Conservation (phyloP, 106 monocot genomes). For the Vanilla planifolia region DNA sequence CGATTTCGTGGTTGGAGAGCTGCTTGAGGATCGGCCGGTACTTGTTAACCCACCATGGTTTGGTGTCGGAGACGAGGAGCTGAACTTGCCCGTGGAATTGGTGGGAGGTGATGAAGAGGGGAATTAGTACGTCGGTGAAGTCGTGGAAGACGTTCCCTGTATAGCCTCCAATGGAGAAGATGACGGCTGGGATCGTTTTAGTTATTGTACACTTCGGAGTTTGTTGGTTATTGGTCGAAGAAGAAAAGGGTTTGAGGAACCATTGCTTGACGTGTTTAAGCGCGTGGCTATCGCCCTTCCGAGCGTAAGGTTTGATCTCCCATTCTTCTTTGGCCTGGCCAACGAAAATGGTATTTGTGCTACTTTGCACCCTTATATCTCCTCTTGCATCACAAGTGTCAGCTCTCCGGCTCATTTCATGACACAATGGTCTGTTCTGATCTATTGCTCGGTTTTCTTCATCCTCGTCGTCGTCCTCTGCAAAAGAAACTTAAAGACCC, state of each 20-base stretch:
- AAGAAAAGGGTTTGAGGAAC: slow-evolving; percentile 10
- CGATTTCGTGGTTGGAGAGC: slow-evolving; percentile 40
- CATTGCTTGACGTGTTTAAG: slow-evolving; percentile 26
- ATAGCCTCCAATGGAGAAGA: slow-evolving; percentile 56
- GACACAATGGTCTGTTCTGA: slow-evolving; percentile 10
- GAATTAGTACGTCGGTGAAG: slow-evolving; percentile 62
- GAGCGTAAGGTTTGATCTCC: slow-evolving; percentile 39
- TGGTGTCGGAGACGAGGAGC: slow-evolving; percentile 34
- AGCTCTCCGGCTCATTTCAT: slow-evolving; percentile 16
- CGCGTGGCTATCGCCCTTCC: slow-evolving; percentile 20
- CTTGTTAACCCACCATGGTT: slow-evolving; percentile 49
- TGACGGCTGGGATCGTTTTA: slow-evolving; percentile 26
- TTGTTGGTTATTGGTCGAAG: neutral
- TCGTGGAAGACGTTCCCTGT: slow-evolving; percentile 76
- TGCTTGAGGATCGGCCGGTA: slow-evolving; percentile 37
- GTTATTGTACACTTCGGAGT: slow-evolving; percentile 28
- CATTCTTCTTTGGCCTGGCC: slow-evolving; percentile 8
- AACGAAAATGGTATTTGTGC: slow-evolving; percentile 9
- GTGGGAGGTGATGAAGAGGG: slow-evolving; percentile 42
- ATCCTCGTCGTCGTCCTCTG: slow-evolving; percentile 17
- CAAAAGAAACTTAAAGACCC: neutral
- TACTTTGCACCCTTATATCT: slow-evolving; percentile 28
- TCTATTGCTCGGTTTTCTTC: neutral
- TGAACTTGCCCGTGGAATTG: slow-evolving; percentile 39
- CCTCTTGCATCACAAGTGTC: slow-evolving; percentile 40